A percentile compares a stretch with the other conserved stretches of the same genome.
These are phyloP conservation scores for Macaranga tanarius DNA, from an alignment of 441 rosid genomes.

Conservation along the genomic window DNA sequence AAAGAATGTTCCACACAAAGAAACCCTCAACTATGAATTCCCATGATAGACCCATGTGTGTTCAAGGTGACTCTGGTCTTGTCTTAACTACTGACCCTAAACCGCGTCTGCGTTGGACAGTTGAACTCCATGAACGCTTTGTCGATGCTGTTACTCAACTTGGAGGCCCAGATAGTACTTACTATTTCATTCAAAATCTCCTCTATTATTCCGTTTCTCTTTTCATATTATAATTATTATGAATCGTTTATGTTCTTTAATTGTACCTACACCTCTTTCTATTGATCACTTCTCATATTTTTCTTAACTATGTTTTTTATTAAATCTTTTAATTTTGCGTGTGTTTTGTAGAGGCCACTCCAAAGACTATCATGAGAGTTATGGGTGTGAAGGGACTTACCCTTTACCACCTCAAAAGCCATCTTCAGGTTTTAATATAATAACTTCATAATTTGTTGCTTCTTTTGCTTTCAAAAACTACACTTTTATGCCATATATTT, in stretches of 20 bases:
- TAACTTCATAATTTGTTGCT: constrained; percentile 23
- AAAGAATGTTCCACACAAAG: constrained; percentile 92
- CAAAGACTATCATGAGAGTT: constrained; percentile 98
- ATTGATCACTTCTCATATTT: background rate
- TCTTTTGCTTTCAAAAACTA: constrained; percentile 27
- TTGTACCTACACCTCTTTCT: no score
- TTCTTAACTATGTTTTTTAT: background rate
- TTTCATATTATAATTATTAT: background rate
- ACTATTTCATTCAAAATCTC: no score
- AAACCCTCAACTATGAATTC: constrained; percentile 91
- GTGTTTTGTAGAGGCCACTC: constrained; percentile 78
- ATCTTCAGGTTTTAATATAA: constrained; percentile 82
- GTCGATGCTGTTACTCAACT: constrained; percentile 99
- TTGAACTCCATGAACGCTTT: constrained; percentile 96
- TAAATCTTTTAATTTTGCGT: background rate
- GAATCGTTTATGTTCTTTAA: no score
- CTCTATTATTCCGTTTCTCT: background rate
- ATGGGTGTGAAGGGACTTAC: constrained; percentile 99
- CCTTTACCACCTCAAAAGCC: constrained; percentile 99
- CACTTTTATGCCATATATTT: constrained; percentile 22
- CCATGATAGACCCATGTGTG: constrained; percentile 88
- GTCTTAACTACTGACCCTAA: constrained; percentile 99
- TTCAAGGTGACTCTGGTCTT: constrained; percentile 97
- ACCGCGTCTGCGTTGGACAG: constrained; percentile 99
- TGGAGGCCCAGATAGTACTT: constrained; percentile 96